Evolutionary conservation across 345 rosid species (phyloP).

Genomic region (Hypericum androsaemum): DNA sequence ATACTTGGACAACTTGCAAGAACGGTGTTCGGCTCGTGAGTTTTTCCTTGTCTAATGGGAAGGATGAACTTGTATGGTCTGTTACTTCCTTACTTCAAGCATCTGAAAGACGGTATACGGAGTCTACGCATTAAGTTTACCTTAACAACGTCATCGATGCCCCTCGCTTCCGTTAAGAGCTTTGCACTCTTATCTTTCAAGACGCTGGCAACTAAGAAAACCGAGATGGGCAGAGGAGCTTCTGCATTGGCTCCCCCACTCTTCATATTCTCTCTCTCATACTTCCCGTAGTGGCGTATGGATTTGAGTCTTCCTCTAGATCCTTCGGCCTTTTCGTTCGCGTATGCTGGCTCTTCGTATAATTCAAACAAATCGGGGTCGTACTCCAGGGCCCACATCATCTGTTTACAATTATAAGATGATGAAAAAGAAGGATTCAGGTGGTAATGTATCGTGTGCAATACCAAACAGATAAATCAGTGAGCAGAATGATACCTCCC

Average conservation of each 20-base stretch:
- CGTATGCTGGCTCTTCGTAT: conserved; percentile 54
- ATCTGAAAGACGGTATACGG: too few species aligned
- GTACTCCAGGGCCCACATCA: conserved; percentile 99
- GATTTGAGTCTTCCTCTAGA: conserved; percentile 55
- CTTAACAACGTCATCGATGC: conserved; percentile 93
- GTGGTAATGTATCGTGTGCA: not conserved
- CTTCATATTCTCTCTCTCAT: conserved; percentile 78
- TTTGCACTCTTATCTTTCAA: conserved; percentile 86
- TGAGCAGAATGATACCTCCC: conserved; percentile 67
- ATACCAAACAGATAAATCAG: conserved; percentile 4
- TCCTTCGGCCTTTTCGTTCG: conserved; percentile 37
- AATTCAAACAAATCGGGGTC: conserved; percentile 69
- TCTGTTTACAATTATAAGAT: conserved; percentile 36
- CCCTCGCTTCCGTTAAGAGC: conserved; percentile 76
- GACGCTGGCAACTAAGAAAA: conserved; percentile 95
- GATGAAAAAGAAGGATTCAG: conserved; percentile 4
- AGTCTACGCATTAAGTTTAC: conserved; percentile 21
- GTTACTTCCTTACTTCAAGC: too few species aligned
- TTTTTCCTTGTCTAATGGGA: too few species aligned
- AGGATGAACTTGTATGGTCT: too few species aligned
- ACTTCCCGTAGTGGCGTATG: conserved; percentile 67
- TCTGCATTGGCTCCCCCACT: conserved; percentile 39
- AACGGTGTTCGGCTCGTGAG: too few species aligned
- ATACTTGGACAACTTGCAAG: too few species aligned
- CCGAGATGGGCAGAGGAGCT: conserved; percentile 80